Evolutionary conservation across 306 rosid genomes (phyloP).

Genomic region (Carpinus viminea): DNA sequence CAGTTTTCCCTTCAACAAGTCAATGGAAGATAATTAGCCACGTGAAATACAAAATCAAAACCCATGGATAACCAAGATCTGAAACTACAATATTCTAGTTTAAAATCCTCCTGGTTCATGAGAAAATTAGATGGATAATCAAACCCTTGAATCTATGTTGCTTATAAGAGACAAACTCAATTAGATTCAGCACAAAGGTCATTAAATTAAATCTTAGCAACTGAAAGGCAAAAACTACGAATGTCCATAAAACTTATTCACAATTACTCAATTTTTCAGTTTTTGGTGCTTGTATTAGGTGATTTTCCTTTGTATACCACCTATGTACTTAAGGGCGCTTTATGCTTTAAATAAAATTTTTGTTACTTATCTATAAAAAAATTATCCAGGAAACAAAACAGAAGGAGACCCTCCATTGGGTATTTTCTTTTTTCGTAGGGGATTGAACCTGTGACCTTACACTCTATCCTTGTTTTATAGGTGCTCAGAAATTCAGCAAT

Average conservation of each 20-base stretch:
- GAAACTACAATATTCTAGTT: background rate
- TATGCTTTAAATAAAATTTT: too few relatives aligned
- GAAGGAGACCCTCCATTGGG: background rate
- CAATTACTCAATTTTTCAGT: background rate
- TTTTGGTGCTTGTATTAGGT: too few relatives aligned
- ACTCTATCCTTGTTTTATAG: background rate
- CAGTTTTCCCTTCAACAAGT: constrained; percentile 61
- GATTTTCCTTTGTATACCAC: too few relatives aligned
- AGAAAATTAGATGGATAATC: background rate
- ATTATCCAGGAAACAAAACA: background rate
- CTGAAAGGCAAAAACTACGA: background rate
- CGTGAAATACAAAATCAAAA: background rate
- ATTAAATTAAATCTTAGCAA: background rate
- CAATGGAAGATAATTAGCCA: constrained; percentile 16
- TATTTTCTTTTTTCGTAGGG: background rate
- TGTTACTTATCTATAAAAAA: too few relatives aligned
- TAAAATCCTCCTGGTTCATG: background rate
- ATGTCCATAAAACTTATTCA: background rate
- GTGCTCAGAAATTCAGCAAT: background rate
- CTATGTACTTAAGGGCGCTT: too few relatives aligned
- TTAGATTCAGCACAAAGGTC: background rate
- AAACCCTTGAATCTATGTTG: background rate
- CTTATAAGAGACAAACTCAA: background rate
- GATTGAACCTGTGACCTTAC: background rate
- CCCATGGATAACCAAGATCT: background rate